Evolutionary conservation across 805 yeast genomes (phyloP), one percentile per base, ranked within the genome.

Genomic region (Starmerella riodocensis): DNA sequence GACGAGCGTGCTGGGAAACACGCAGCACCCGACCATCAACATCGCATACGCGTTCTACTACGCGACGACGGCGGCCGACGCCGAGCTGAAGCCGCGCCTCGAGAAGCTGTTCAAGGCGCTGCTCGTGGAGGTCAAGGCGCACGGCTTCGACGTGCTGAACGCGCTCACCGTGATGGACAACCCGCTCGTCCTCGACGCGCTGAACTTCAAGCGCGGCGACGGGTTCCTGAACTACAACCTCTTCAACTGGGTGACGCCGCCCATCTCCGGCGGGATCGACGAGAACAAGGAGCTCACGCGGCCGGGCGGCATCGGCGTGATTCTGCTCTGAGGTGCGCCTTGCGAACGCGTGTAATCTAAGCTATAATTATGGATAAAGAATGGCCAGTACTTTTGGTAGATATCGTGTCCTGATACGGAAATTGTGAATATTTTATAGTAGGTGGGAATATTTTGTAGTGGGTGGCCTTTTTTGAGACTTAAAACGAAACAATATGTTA

Each of bases 91-190:
- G 50, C 63, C 65, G 46, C 69, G 96, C 48, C 67, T 91, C 48
- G 63, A 60, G 20, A 60, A 65, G 4, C 63, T 88, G 47, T 68
- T 85, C 39, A 65, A 64, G 34, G 94, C 86, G 53, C 85, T 91
- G 1, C 67, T 86, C 41, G 70, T 88, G 37, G 61, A 82, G 29
- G 76, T 94, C 22, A 78, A 80, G 57, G 58, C 65, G 30, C 60
- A 66, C 35, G 69, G 70, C 20, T 82, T 81, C 52, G 98, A 91
- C 57, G 97, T 91, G 3, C 83, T 88, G 69, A 91, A 91, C 57
- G 94, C 96, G 8, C 66, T 91, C 46, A 75, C 96, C 0, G 69
- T 85, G 9, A 94, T 85, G 62, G 98, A 91, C 56, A 91, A 91
- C 58, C 69, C 84, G 13, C 62, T 80, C 43, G 84, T 91, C 62